Percentiles rank a stretch among this genome's conserved stretches.
Conservation (phyloP, 2,329 filamentous ascomycete species). For the Alternaria rosae region DNA sequence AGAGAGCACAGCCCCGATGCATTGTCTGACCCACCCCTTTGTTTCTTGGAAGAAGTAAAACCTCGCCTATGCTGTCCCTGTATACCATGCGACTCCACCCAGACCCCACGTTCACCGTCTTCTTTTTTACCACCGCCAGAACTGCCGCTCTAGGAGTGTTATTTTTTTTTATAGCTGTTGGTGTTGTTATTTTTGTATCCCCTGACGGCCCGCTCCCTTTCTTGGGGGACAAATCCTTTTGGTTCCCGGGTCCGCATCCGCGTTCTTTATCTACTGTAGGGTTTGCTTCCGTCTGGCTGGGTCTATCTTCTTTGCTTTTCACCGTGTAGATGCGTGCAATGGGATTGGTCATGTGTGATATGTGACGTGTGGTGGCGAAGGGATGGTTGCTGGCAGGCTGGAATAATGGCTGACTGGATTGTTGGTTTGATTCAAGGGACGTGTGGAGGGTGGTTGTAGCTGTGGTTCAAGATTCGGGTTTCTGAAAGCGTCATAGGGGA, state of each 20-base stretch:
- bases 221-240: too few relatives aligned
- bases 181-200: not conserved
- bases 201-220: conserved; percentile 2
- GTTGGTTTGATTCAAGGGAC: not conserved
- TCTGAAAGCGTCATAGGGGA: not conserved
- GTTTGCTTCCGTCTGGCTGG: not conserved
- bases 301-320: not conserved
- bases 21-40: not conserved
- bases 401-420: not conserved
- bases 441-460: not conserved
- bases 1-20: too few relatives aligned
- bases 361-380: not conserved
- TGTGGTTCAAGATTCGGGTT: too few relatives aligned
- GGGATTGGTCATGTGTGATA: not conserved
- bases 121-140: not conserved
- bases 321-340: not conserved
- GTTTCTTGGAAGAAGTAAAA: not conserved
- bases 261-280: not conserved
- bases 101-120: not conserved
- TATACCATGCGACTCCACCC: not conserved
- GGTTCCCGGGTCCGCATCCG: not conserved
- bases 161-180: not conserved
- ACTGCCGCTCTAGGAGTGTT: too few relatives aligned
- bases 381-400: too few relatives aligned
- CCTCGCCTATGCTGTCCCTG: not conserved